Conservation (phyloP, 495 filamentous ascomycete genomes). For the Hypoxylon fuscum region DNA sequence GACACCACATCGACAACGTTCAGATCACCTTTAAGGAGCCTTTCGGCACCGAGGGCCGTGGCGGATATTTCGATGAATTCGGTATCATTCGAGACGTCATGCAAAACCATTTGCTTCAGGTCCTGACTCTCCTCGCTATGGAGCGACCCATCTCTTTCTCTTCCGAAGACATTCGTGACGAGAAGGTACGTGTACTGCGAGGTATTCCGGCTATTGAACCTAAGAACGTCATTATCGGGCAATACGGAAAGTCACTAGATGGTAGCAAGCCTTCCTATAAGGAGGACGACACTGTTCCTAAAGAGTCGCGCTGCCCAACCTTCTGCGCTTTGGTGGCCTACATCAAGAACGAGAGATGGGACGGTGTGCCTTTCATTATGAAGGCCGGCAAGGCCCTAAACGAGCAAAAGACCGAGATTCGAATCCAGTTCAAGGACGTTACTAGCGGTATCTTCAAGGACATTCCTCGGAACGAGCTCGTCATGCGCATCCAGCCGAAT, state of each 20-base stretch:
- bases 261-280: slow-evolving; percentile 98
- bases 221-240: slow-evolving; percentile 99
- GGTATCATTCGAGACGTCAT: slow-evolving; percentile 99
- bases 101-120: slow-evolving; percentile 96
- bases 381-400: slow-evolving; percentile 99
- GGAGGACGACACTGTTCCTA: slow-evolving; percentile 98
- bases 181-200: slow-evolving; percentile 96
- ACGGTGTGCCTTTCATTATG: slow-evolving; percentile 98
- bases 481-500: slow-evolving; percentile 99
- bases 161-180: slow-evolving; percentile 96
- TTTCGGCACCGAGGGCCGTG: slow-evolving; percentile 98
- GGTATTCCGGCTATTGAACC: slow-evolving; percentile 96
- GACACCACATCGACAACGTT: slow-evolving; percentile 99
- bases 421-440: slow-evolving; percentile 99
- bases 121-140: slow-evolving; percentile 96
- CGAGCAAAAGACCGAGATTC: slow-evolving; percentile 99
- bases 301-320: slow-evolving; percentile 95
- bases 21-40: slow-evolving; percentile 99
- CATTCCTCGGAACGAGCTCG: slow-evolving; percentile 98
- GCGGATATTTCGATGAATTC: slow-evolving; percentile 99
- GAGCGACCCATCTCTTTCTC: slow-evolving; percentile 98
- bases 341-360: slow-evolving; percentile 99
- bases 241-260: slow-evolving; percentile 96
- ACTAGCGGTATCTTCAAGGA: slow-evolving; percentile 99
- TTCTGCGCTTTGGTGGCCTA: slow-evolving; percentile 97